A percentile compares a stretch with the other conserved stretches of the same genome.
Conservation (phyloP, 2,329 filamentous ascomycete species). For the Thelonectria olida region DNA sequence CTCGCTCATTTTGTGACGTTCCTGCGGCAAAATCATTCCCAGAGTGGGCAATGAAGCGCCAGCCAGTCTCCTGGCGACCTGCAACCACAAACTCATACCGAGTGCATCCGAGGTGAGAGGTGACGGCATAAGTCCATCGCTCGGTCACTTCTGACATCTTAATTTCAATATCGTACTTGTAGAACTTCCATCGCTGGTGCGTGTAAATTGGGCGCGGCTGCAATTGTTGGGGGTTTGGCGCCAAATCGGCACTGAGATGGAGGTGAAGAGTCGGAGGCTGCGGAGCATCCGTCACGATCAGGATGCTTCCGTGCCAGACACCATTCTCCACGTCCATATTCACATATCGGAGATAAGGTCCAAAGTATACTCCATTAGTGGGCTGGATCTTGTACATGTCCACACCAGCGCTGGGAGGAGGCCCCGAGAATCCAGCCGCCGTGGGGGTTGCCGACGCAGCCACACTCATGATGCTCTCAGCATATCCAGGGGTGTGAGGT, state of each 20-base stretch:
- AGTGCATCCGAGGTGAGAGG: slow-evolving; percentile 96
- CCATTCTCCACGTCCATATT: slow-evolving; percentile 97
- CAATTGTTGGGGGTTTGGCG: slow-evolving; percentile 89
- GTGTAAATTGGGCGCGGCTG: slow-evolving; percentile 83
- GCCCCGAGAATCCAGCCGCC: slow-evolving; percentile 84
- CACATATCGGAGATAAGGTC: slow-evolving; percentile 91
- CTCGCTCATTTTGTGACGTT: slow-evolving; percentile 85
- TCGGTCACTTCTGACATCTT: slow-evolving; percentile 87
- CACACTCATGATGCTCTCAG: slow-evolving; percentile 86
- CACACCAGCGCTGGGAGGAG: slow-evolving; percentile 87
- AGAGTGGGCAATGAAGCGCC: slow-evolving; percentile 95
- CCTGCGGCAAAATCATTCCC: slow-evolving; percentile 94
- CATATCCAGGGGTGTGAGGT: slow-evolving; percentile 84
- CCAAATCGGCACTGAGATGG: slow-evolving; percentile 88
- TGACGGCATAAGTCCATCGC: slow-evolving; percentile 98
- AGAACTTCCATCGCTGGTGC: slow-evolving; percentile 95
- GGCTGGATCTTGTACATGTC: slow-evolving; percentile 94
- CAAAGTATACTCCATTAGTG: slow-evolving; percentile 97
- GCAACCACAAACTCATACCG: slow-evolving; percentile 97
- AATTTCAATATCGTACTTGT: slow-evolving; percentile 91
- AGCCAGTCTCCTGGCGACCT: slow-evolving; percentile 87
- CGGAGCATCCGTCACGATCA: slow-evolving; percentile 89
- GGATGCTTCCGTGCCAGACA: slow-evolving; percentile 90
- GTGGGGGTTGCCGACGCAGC: slow-evolving; percentile 78
- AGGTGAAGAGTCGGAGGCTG: slow-evolving; percentile 97